Evolutionary conservation across 495 filamentous ascomycete genomes (phyloP).

Genomic region (Neurospora sp.): DNA sequence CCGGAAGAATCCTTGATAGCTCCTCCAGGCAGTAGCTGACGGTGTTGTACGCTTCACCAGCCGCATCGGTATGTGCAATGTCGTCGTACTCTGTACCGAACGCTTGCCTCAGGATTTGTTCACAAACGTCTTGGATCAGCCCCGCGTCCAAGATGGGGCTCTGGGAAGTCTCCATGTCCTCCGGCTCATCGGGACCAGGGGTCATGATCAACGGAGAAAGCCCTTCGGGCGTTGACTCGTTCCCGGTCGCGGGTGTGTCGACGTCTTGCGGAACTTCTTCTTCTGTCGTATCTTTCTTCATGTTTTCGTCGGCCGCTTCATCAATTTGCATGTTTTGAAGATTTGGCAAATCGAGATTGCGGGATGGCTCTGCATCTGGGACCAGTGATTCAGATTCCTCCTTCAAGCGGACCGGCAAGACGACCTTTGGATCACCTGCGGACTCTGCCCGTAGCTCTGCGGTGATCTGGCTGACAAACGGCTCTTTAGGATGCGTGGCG

Average conservation of each 20-base stretch:
- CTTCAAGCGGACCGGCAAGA: neutral
- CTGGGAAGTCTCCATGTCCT: neutral
- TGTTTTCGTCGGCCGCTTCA: neutral
- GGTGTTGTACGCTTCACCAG: slow-evolving; percentile 8
- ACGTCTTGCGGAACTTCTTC: neutral
- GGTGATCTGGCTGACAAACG: neutral
- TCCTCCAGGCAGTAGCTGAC: slow-evolving; percentile 19
- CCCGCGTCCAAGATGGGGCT: neutral
- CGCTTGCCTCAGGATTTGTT: slow-evolving; percentile 12
- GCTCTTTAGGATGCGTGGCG: neutral
- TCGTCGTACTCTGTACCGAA: slow-evolving; percentile 18
- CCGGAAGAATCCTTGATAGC: slow-evolving; percentile 11
- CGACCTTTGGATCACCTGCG: neutral
- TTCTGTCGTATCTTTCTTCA: neutral
- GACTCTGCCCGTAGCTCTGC: neutral
- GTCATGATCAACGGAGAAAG: neutral
- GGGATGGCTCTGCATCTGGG: neutral
- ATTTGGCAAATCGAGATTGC: neutral
- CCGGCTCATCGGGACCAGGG: neutral
- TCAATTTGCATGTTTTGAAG: neutral
- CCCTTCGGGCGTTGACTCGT: neutral
- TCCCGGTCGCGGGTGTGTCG: neutral
- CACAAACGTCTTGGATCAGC: slow-evolving; percentile 14
- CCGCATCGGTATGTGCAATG: slow-evolving; percentile 6
- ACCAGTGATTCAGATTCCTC: neutral